phyloP scores from a whole-genome alignment of 805 yeast genomes.

The Brettanomyces nanus region DNA sequence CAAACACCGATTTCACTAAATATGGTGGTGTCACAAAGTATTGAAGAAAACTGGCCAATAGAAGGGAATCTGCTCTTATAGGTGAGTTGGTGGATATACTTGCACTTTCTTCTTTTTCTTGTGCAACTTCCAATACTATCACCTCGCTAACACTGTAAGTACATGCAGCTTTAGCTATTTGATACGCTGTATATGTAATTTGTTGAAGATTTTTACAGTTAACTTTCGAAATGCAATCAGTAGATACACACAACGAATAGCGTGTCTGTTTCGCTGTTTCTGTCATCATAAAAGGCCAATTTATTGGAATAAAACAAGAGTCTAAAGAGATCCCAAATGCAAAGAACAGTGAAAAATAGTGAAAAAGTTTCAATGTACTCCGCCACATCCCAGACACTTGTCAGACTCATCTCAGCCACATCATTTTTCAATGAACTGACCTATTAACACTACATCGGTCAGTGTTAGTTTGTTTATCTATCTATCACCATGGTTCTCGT shows the following conservation, averaged over 20 bases:
- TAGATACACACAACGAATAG: constrained; percentile 61
- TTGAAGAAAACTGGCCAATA: constrained; percentile 65
- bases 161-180: constrained; percentile 69
- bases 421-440: too few relatives aligned
- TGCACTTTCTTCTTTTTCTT: constrained; percentile 16
- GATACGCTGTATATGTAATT: constrained; percentile 65
- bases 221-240: constrained; percentile 45
- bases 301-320: too few relatives aligned
- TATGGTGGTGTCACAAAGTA: constrained; percentile 83
- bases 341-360: too few relatives aligned
- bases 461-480: too few relatives aligned
- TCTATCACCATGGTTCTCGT: constrained; percentile 43
- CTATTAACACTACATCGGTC: too few relatives aligned
- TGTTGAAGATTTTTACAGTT: constrained; percentile 65
- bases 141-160: constrained; percentile 67
- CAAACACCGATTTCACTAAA: constrained; percentile 56
- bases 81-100: constrained; percentile 9
- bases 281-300: too few relatives aligned
- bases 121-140: constrained; percentile 52
- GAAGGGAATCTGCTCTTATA: constrained; percentile 36
- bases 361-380: too few relatives aligned
- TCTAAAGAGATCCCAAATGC: too few relatives aligned
- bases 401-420: too few relatives aligned
- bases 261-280: too few relatives aligned
- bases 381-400: too few relatives aligned